Conservation (phyloP, 2,329 filamentous ascomycete genomes). For the Coniochaeta sp. region DNA sequence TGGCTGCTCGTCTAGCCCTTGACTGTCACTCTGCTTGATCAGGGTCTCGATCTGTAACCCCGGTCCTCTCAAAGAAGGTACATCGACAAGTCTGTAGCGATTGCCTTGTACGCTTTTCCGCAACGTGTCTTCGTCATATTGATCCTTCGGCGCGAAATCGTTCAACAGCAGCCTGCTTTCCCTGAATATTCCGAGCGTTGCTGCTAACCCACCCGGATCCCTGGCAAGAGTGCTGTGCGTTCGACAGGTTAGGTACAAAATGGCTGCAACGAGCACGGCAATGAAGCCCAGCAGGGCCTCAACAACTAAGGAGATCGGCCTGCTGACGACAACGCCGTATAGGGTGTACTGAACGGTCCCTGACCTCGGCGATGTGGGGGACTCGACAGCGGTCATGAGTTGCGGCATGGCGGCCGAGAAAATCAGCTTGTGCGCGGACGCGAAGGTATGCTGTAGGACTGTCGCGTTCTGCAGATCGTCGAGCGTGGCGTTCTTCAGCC, state of each 20-base stretch:
- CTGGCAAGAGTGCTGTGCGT: slow-evolving; percentile 12
- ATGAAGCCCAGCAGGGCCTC: slow-evolving; percentile 20
- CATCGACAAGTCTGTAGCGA: neutral
- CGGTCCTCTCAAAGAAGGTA: too few species aligned
- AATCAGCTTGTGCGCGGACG: slow-evolving; percentile 18
- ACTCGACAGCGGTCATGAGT: neutral
- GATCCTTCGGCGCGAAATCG: slow-evolving; percentile 5
- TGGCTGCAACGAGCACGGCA: slow-evolving; percentile 4
- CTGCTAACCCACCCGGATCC: slow-evolving; percentile 19
- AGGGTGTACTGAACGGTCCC: slow-evolving; percentile 10
- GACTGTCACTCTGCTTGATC: too few species aligned
- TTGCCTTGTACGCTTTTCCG: slow-evolving; percentile 2
- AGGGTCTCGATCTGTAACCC: neutral
- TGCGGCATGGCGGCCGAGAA: slow-evolving; percentile 19
- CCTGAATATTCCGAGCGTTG: slow-evolving; percentile 11
- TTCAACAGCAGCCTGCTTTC: slow-evolving; percentile 6
- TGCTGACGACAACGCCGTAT: slow-evolving; percentile 23
- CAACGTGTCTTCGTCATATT: neutral
- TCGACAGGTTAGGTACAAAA: slow-evolving; percentile 11
- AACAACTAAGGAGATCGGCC: slow-evolving; percentile 19
- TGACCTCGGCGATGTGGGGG: slow-evolving; percentile 12
- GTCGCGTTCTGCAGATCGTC: slow-evolving; percentile 1
- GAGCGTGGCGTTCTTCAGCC: slow-evolving; percentile 15
- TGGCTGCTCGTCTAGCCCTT: too few species aligned
- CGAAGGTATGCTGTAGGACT: slow-evolving; percentile 9